These are phyloP conservation scores for Lagerstroemia speciosa DNA, from an alignment of 345 rosid genomes.

Conservation along the genomic window DNA sequence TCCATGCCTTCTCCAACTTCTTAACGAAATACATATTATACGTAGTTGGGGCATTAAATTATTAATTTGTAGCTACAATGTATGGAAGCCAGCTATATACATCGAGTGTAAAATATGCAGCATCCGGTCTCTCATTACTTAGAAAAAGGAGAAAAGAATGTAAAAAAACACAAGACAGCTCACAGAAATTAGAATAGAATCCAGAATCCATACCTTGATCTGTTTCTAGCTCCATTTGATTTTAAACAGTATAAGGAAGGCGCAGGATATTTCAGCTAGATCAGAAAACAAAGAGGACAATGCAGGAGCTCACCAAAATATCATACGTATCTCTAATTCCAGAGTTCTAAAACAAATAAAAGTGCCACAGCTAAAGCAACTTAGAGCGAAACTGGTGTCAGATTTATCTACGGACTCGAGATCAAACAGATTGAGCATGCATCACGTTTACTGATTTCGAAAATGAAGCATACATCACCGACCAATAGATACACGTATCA, in stretches of 20 bases:
- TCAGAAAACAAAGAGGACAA: too few relatives aligned
- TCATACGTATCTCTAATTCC: too few relatives aligned
- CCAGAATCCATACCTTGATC: background rate
- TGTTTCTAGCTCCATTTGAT: too few relatives aligned
- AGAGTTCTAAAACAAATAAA: too few relatives aligned
- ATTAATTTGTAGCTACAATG: background rate
- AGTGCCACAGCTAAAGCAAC: too few relatives aligned
- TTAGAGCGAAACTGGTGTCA: too few relatives aligned
- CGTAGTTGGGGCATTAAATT: background rate
- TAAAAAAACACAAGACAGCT: background rate
- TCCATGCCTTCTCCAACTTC: background rate
- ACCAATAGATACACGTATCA: background rate
- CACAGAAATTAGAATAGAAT: background rate
- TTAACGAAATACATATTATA: background rate
- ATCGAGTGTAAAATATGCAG: background rate
- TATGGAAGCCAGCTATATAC: too few relatives aligned
- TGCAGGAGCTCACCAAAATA: too few relatives aligned
- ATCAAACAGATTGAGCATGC: background rate
- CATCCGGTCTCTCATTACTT: background rate
- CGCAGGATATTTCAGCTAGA: too few relatives aligned
- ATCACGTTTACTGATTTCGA: background rate
- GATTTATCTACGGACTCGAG: too few relatives aligned
- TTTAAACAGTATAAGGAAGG: too few relatives aligned
- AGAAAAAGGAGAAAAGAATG: background rate
- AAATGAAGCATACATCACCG: background rate